Conservation (phyloP, 768 basidiomycete genomes). For the Tricholoma flavovirens region DNA sequence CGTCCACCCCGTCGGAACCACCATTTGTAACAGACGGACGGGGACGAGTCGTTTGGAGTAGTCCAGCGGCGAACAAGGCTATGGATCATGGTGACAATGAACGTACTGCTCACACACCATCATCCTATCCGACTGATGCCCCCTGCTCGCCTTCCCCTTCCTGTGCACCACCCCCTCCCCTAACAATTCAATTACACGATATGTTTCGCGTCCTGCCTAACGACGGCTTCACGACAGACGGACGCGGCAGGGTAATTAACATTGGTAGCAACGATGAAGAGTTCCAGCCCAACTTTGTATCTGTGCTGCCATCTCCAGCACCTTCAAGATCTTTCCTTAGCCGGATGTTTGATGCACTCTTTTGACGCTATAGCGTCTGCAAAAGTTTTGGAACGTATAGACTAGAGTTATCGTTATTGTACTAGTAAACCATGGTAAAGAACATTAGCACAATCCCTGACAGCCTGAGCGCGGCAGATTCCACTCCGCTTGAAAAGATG, state of each 20-base stretch:
- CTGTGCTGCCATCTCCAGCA: not conserved
- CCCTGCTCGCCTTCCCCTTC: not conserved
- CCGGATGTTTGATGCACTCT: not conserved
- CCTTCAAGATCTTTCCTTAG: not conserved
- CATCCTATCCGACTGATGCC: not conserved
- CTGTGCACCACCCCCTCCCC: not conserved
- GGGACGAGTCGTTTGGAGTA: conserved; percentile 50
- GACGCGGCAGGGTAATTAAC: not conserved
- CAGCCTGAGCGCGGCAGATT: not conserved
- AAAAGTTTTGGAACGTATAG: not conserved
- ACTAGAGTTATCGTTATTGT: no score
- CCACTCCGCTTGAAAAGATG: conserved; percentile 17
- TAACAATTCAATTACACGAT: not conserved
- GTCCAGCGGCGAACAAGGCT: conserved; percentile 11
- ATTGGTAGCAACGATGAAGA: not conserved
- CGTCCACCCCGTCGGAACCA: conserved; percentile 24
- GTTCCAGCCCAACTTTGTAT: not conserved
- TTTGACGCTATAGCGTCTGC: not conserved
- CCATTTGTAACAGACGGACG: conserved; percentile 62
- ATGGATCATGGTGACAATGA: conserved; percentile 3
- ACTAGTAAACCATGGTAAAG: no score
- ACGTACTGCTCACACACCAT: not conserved
- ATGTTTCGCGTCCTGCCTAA: not conserved
- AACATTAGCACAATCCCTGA: no score
- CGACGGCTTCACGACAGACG: not conserved